Conservation (phyloP, 2,329 filamentous ascomycete genomes). For the Bertia moriformis region DNA sequence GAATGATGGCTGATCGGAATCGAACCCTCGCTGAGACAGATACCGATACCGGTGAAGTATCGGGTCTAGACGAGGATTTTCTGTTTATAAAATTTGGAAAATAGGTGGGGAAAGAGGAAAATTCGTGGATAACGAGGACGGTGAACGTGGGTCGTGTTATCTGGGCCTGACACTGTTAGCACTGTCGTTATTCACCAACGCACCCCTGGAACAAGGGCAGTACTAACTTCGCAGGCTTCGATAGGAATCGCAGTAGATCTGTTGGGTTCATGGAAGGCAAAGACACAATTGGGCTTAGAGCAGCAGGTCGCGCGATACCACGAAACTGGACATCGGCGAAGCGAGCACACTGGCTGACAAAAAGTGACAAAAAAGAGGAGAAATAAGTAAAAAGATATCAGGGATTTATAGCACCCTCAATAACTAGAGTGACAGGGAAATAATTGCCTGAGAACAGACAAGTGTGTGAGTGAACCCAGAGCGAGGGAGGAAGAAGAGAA, state of each 20-base stretch:
- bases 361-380: too few species aligned
- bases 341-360: too few species aligned
- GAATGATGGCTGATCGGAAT: slow-evolving; percentile 50
- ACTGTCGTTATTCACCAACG: not conserved
- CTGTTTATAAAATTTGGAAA: slow-evolving; percentile 22
- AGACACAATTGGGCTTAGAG: not conserved
- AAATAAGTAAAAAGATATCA: too few species aligned
- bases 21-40: slow-evolving; percentile 43
- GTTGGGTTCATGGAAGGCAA: slow-evolving; percentile 54
- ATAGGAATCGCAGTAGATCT: slow-evolving; percentile 59
- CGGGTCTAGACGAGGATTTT: slow-evolving; percentile 56
- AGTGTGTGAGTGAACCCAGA: too few species aligned
- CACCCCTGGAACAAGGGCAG: too few species aligned
- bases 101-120: slow-evolving; percentile 11
- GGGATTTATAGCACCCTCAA: too few species aligned
- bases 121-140: slow-evolving; percentile 12
- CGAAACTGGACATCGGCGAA: not conserved
- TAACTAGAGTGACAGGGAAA: too few species aligned
- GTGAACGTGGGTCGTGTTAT: slow-evolving; percentile 31
- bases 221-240: slow-evolving; percentile 60
- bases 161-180: slow-evolving; percentile 32
- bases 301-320: not conserved
- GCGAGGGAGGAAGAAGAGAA: too few species aligned
- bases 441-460: too few species aligned
- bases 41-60: slow-evolving; percentile 60